Base-by-base conservation (phyloP, 2,329 filamentous ascomycete species). In the Ceratocystis lukuohia region DNA sequence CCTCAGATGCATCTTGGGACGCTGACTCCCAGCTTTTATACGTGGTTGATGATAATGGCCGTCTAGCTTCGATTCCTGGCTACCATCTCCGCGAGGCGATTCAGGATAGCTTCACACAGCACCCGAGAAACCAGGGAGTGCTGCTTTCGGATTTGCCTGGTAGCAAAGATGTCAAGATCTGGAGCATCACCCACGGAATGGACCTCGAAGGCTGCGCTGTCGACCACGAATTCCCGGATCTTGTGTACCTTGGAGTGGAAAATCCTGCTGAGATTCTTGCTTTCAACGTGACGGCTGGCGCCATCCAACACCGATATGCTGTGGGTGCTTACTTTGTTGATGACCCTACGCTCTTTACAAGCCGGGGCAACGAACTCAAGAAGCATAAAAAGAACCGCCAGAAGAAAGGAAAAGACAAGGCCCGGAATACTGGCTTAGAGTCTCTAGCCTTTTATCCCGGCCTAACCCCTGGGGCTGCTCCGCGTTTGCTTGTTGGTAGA, bases 1-100 rank as follows among this genome's bases (percentile, higher is more conserved):
- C 65, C 44, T 68, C 67, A 15, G 67, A 68, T 20, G 65, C 67
- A n/a, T 22, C 65, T n/a, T 68, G 67, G 67, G 67, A 68, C 25
- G 65, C 67, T 5, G 17, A 46, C 1, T 37, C 48, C 5, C 50
- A 64, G 41, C 10, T 62, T 17, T 50, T 68, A n/a, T 67, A 68
- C n/a, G 5, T 68, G 4, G 56, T 67, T 30, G 67, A 68, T 45
- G 67, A 68, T 33, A 67, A 65, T 17, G 65, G 67, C 41, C 67
- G 67, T 5, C 62, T 68, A 1, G 67, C 65, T 3, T 61, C 65
- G 8, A 64, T 67, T 48, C 67, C 67, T n/a, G 59, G 62, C 2
- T 56, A 68, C 28, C 61, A 62, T 25, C 53, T 66, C 8, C 3
- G 8, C 44, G 46, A 28, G 28, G 1, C 48, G 3, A 8, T 22